phyloP scores from a whole-genome alignment of 2,329 filamentous ascomycete genomes.

The Reticulascus tulasneorum region DNA sequence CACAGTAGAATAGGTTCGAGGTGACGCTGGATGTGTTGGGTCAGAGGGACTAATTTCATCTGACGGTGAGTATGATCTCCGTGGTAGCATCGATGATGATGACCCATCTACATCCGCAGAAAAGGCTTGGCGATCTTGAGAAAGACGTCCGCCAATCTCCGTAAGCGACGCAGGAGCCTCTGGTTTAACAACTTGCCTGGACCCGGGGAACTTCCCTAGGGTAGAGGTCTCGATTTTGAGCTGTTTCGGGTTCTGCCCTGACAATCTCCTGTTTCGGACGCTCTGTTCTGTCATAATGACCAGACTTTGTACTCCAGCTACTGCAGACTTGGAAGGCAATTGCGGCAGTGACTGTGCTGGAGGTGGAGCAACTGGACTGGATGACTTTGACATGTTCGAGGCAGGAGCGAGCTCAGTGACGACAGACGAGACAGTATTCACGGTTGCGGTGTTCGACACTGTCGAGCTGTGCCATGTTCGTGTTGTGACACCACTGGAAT shows the following conservation, averaged over 20 bases:
- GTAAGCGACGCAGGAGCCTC: no score
- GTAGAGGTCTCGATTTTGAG: slow-evolving; percentile 78
- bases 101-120: neutral
- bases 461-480: slow-evolving; percentile 75
- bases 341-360: slow-evolving; percentile 45
- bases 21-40: slow-evolving; percentile 16
- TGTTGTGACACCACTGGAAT: slow-evolving; percentile 74
- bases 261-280: slow-evolving; percentile 73
- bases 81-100: no score
- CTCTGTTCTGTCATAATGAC: slow-evolving; percentile 36
- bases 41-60: slow-evolving; percentile 15
- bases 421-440: neutral
- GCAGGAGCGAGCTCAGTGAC: slow-evolving; percentile 12
- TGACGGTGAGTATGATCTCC: slow-evolving; percentile 9
- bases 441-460: slow-evolving; percentile 14
- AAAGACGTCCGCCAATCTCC: no score
- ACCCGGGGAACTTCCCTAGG: slow-evolving; percentile 3
- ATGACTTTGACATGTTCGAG: slow-evolving; percentile 18
- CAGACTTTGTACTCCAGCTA: no score
- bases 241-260: slow-evolving; percentile 74
- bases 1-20: slow-evolving; percentile 22
- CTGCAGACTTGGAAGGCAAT: slow-evolving; percentile 30
- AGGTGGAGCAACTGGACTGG: slow-evolving; percentile 38
- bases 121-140: neutral
- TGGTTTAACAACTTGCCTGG: neutral